Evolutionary conservation across 192 early-diverging fungal genomes (phyloP).

Genomic region (Mortierella antarctica): DNA sequence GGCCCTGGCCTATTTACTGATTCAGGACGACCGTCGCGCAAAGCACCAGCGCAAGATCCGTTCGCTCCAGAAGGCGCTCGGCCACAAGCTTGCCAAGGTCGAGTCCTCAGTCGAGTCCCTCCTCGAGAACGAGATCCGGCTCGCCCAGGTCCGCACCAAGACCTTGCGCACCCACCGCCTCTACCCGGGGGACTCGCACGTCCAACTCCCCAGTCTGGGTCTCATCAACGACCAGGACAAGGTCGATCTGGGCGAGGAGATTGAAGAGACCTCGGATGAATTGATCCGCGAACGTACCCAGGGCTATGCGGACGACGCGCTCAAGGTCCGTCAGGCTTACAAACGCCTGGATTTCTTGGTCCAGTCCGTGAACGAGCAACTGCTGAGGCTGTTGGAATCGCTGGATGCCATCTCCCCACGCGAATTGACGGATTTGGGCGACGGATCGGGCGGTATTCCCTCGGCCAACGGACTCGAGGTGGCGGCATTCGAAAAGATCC

Average conservation of each 20-base stretch:
- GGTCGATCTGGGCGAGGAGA: constrained; percentile 6
- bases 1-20: constrained; percentile 37
- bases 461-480: constrained; percentile 24
- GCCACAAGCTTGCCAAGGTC: constrained; percentile 13
- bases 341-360: constrained; percentile 43
- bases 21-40: constrained; percentile 47
- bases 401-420: constrained; percentile 45
- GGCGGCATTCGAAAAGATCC: constrained; percentile 42
- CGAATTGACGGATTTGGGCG: constrained; percentile 43
- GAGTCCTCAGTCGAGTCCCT: constrained; percentile 19
- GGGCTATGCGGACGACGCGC: constrained; percentile 24
- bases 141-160: constrained; percentile 31
- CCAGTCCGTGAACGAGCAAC: constrained; percentile 24
- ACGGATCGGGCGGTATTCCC: constrained; percentile 31
- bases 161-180: constrained; percentile 28
- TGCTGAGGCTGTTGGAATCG: constrained; percentile 28
- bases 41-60: constrained; percentile 36
- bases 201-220: constrained; percentile 15
- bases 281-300: constrained; percentile 30
- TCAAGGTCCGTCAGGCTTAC: constrained; percentile 36
- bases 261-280: constrained; percentile 37
- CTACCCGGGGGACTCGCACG: constrained; percentile 25
- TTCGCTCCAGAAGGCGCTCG: constrained; percentile 25
- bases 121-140: constrained; percentile 32
- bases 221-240: constrained; percentile 29